Conservation (phyloP, 2,329 filamentous ascomycete species). For the Colletotrichum neosansevieriae region DNA sequence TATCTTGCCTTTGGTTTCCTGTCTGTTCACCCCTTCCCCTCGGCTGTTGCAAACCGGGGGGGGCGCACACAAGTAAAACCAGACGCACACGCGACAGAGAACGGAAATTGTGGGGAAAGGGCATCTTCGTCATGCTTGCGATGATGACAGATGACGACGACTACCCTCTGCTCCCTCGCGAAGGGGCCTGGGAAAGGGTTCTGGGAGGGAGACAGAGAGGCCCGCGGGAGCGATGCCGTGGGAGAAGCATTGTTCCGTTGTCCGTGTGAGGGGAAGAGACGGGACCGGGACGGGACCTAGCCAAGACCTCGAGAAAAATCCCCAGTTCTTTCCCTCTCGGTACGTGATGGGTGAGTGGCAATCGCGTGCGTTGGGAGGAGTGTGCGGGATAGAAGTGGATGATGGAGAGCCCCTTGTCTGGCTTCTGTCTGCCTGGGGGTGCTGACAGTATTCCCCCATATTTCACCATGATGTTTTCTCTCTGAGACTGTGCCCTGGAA, state of each 20-base stretch:
- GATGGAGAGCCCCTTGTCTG: slow-evolving; percentile 16
- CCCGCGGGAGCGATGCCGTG: background rate
- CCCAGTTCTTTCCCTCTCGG: slow-evolving; percentile 16
- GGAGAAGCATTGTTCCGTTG: slow-evolving; percentile 26
- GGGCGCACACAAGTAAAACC: background rate
- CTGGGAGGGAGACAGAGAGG: background rate
- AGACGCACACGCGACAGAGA: background rate
- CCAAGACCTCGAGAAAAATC: background rate
- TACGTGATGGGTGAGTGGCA: slow-evolving; percentile 12
- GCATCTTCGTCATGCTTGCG: slow-evolving; percentile 11
- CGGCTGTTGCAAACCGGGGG: too few species aligned
- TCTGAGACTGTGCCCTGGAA: background rate
- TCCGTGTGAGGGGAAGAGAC: slow-evolving; percentile 2
- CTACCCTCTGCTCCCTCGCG: background rate
- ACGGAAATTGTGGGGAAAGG: slow-evolving; percentile 23
- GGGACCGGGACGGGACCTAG: too few species aligned
- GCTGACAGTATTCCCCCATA: background rate
- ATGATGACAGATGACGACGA: slow-evolving; percentile 35
- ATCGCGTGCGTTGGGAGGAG: slow-evolving; percentile 18
- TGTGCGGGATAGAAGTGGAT: background rate
- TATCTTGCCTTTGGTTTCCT: background rate
- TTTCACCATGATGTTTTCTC: background rate
- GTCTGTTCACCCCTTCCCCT: background rate
- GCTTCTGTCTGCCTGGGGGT: too few species aligned
- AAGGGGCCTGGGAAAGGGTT: background rate